Base-by-base conservation (phyloP, 176 grass and related monocot genomes). In the Miscanthus lutarioriparius region DNA sequence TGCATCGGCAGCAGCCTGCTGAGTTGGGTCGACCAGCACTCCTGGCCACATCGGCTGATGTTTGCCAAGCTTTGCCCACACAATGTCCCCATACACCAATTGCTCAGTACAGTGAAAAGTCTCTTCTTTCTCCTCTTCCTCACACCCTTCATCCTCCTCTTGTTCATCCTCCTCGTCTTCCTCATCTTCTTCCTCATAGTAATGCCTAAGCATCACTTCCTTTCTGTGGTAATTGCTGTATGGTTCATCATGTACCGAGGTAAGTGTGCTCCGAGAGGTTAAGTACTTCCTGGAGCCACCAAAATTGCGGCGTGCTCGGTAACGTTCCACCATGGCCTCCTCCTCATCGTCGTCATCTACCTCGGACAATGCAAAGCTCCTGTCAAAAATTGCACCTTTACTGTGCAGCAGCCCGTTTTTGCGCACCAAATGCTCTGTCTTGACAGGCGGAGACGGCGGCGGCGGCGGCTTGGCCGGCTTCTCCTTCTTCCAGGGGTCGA, bases 401-500 rank as follows among this genome's bases (percentile, higher is more conserved):
- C 32, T 44, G 27, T 54, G 27, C 4, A 59, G 67, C 43, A 67
- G 36, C 75, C 87, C 71, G 14, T 44, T 88, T 86, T 71, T 75
- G 61, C 62, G 77, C 30, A 74, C 73, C 36, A 64, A 44, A 49
- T 64, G 81, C 59, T 82, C 81, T 49, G 40, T 28, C 37, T 91
- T 94, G 58, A 70, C 37, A 64, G 49, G 16, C n/a, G 70, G 49
- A 4, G 26, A 35, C 33, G 67, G 58, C n/a, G 70, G 49, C 6
- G 26, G 43, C 33, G 67, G 58, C 22, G 74, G 74, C 67, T 83
- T 90, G 12, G 10, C 80, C 3, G 80, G 88, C 68, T 90, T 98
- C 64, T 98, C 96, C 85, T 90, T 95, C 91, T 93, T 98, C 89
- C 86, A 90, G 27, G 96, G 93, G 86, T 98, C 93, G 12, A 90